Evolutionary conservation across 192 early-diverging fungal genomes (phyloP).

Genomic region (Coemansia sp.): DNA sequence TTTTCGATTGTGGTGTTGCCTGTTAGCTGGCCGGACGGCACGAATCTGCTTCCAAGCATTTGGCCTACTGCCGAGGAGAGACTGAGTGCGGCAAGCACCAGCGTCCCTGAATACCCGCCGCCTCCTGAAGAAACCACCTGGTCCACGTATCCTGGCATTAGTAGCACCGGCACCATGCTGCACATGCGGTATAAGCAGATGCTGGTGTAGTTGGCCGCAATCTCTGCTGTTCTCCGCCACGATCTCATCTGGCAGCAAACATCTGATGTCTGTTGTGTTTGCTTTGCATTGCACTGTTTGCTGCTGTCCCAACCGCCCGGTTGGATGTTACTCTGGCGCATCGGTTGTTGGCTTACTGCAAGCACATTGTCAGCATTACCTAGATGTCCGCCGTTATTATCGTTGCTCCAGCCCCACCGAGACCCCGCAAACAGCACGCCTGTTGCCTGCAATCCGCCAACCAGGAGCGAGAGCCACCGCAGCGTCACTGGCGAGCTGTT

Average conservation of each 20-base stretch:
- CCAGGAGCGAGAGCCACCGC: constrained; percentile 23
- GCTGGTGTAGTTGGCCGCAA: background rate
- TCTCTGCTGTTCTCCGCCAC: background rate
- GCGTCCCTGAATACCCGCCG: constrained; percentile 4
- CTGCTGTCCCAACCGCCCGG: background rate
- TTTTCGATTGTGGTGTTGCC: background rate
- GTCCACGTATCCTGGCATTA: constrained; percentile 14
- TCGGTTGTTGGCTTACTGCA: background rate
- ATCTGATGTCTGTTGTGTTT: background rate
- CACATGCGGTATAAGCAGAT: constrained; percentile 5
- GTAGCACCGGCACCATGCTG: constrained; percentile 10
- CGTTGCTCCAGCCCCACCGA: too few species aligned
- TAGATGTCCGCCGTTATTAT: too few species aligned
- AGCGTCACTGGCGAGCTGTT: constrained; percentile 2
- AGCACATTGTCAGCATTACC: too few species aligned
- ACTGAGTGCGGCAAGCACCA: constrained; percentile 8
- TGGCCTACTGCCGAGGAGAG: constrained; percentile 8
- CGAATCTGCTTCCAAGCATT: background rate
- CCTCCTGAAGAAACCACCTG: background rate
- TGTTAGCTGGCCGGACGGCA: background rate
- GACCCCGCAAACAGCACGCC: background rate
- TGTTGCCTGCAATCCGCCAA: constrained; percentile 1
- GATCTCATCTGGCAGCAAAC: background rate
- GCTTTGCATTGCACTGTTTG: background rate
- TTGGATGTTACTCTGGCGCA: background rate